These are phyloP conservation scores for Terfezia claveryi DNA, from an alignment of 495 filamentous ascomycete species.

Conservation along the genomic window DNA sequence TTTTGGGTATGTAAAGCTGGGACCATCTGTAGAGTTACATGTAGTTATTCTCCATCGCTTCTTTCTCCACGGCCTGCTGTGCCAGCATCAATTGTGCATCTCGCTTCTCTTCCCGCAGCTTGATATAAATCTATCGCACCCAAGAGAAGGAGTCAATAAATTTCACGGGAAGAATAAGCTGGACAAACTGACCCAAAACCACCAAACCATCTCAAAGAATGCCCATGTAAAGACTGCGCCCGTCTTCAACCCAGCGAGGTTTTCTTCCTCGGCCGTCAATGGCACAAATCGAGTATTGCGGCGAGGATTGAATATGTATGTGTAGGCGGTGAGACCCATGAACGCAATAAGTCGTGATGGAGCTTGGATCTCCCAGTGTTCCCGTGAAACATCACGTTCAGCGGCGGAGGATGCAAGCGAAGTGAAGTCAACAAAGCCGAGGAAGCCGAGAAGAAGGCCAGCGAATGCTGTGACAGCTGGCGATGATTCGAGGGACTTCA, in stretches of 20 bases:
- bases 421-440: conserved; percentile 9
- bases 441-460: conserved; percentile 10
- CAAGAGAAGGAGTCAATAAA: not conserved
- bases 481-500: conserved; percentile 7
- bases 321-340: conserved; percentile 7
- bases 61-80: too few relatives aligned
- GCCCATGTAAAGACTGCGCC: conserved; percentile 15
- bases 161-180: not conserved
- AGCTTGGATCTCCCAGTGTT: conserved; percentile 16
- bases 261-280: not conserved
- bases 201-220: conserved; percentile 12
- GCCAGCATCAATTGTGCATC: conserved; percentile 1
- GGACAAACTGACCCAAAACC: conserved; percentile 15
- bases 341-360: conserved; percentile 21
- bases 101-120: conserved; percentile 12
- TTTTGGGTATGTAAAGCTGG: too few relatives aligned
- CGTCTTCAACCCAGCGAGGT: conserved; percentile 8
- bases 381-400: conserved; percentile 8
- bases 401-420: conserved; percentile 4
- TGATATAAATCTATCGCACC: conserved; percentile 9
- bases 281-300: conserved; percentile 1
- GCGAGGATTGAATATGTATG: conserved; percentile 13
- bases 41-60: too few relatives aligned
- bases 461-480: conserved; percentile 13
- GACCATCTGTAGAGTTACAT: too few relatives aligned